A percentile compares a stretch with the other conserved stretches of the same genome.
Evolutionary conservation across 2,329 filamentous ascomycete genomes (phyloP).

Genomic region (Pseudocercospora macadamiae): DNA sequence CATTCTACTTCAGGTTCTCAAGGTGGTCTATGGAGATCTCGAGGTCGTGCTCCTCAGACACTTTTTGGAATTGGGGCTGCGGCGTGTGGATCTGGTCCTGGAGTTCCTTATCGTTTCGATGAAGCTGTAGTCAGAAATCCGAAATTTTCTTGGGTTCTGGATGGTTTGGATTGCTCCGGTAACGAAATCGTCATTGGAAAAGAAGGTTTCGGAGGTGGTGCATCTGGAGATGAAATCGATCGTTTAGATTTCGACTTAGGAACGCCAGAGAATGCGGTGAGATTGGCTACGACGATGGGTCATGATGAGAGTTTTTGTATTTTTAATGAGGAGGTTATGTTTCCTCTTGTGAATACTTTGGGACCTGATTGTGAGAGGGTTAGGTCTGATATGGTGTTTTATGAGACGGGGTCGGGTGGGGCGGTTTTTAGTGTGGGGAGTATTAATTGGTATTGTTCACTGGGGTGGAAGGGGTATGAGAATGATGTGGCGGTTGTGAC

Average conservation of each 20-base stretch:
- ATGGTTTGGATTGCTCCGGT: not conserved
- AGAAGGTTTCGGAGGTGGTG: slow-evolving; percentile 10
- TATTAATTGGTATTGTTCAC: slow-evolving; percentile 12
- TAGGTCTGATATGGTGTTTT: slow-evolving; percentile 8
- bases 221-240: slow-evolving; percentile 13
- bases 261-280: slow-evolving; percentile 8
- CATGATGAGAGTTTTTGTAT: slow-evolving; percentile 12
- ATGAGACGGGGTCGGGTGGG: slow-evolving; percentile 9
- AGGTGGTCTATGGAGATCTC: slow-evolving; percentile 9
- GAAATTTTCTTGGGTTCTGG: slow-evolving; percentile 1
- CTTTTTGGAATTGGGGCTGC: slow-evolving; percentile 3
- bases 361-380: slow-evolving; percentile 1
- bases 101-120: slow-evolving; percentile 4
- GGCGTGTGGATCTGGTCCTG: slow-evolving; percentile 8
- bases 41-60: slow-evolving; percentile 5
- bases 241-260: slow-evolving; percentile 8
- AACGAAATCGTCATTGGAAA: not conserved
- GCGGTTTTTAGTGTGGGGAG: slow-evolving; percentile 11
- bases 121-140: not conserved
- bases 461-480: slow-evolving; percentile 8
- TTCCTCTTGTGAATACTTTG: slow-evolving; percentile 6
- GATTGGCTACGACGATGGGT: not conserved
- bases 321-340: slow-evolving; percentile 13
- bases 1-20: slow-evolving; percentile 1
- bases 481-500: slow-evolving; percentile 10